Conservation (phyloP, 768 basidiomycete species). For the Obba rivulosa region DNA sequence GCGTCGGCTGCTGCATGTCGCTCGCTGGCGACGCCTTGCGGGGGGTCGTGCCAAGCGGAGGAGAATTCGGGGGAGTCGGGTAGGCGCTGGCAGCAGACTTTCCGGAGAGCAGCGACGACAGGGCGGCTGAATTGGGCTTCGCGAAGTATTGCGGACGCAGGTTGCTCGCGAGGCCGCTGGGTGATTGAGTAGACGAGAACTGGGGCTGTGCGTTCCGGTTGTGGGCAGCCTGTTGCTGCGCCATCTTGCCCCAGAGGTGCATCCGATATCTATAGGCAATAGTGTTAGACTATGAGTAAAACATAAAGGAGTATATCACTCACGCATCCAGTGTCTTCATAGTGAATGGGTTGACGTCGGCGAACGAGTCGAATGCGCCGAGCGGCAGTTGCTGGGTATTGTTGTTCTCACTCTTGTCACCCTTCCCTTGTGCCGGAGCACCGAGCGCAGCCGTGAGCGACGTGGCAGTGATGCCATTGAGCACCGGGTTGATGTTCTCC, state of each 20-base stretch:
- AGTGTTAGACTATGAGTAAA: not conserved
- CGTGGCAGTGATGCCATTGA: constrained; percentile 38
- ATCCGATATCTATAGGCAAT: constrained; percentile 55
- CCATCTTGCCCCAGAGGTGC: constrained; percentile 92
- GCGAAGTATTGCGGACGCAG: constrained; percentile 37
- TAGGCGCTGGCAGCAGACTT: constrained; percentile 36
- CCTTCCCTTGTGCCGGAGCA: constrained; percentile 25
- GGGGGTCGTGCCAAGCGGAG: constrained; percentile 27
- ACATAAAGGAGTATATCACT: constrained; percentile 23
- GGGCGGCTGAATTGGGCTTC: constrained; percentile 15
- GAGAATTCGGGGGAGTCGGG: constrained; percentile 41
- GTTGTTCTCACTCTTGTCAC: constrained; percentile 23
- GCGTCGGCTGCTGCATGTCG: constrained; percentile 26
- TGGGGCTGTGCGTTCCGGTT: constrained; percentile 22
- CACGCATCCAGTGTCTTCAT: constrained; percentile 83
- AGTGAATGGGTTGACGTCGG: constrained; percentile 78
- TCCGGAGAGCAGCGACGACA: constrained; percentile 37
- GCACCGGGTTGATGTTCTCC: constrained; percentile 75
- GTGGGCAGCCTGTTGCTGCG: constrained; percentile 55
- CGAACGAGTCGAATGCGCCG: constrained; percentile 68
- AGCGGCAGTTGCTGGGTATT: constrained; percentile 20
- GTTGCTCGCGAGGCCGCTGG: constrained; percentile 25
- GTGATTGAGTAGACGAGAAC: constrained; percentile 9
- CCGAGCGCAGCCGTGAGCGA: constrained; percentile 29
- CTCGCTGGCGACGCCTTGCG: constrained; percentile 26